These are phyloP conservation scores for Allantophomopsis cytisporea DNA, from an alignment of 2,329 filamentous ascomycete species.

Conservation along the genomic window DNA sequence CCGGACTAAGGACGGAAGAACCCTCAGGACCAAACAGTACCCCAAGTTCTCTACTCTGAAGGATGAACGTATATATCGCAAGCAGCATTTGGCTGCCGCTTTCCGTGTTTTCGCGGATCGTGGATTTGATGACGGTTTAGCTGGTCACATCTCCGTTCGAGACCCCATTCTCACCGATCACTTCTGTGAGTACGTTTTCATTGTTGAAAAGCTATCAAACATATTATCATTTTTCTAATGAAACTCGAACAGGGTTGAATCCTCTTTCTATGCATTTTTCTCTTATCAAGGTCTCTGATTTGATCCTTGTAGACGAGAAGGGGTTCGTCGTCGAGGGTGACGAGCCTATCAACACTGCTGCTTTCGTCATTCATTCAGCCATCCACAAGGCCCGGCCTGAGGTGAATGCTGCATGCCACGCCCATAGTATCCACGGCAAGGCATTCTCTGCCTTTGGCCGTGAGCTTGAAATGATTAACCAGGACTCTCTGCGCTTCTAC, in stretches of 20 bases:
- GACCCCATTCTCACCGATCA: conserved; percentile 23
- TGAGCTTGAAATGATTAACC: conserved; percentile 40
- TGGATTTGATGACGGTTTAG: conserved; percentile 39
- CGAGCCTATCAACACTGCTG: conserved; percentile 28
- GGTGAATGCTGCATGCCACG: conserved; percentile 40
- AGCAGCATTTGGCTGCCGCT: conserved; percentile 14
- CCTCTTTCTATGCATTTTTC: conserved; percentile 50
- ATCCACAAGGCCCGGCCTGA: conserved; percentile 45
- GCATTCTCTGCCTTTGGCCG: conserved; percentile 36
- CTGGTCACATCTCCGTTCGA: conserved; percentile 44
- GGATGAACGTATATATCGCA: conserved; percentile 12
- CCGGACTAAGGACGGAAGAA: conserved; percentile 27
- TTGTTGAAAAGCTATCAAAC: background rate
- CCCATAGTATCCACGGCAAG: conserved; percentile 40
- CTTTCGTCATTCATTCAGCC: conserved; percentile 29
- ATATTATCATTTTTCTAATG: conserved; percentile 5
- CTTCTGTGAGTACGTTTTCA: conserved; percentile 12
- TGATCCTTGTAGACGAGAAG: conserved; percentile 48
- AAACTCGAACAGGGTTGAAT: conserved; percentile 30
- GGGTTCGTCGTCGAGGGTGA: conserved; percentile 52
- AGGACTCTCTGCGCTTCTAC: conserved; percentile 40
- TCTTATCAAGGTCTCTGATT: conserved; percentile 45
- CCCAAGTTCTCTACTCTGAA: conserved; percentile 12
- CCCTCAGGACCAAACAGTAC: conserved; percentile 30
- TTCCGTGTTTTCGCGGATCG: conserved; percentile 10